Conservation (phyloP, 805 yeast species). For the Suhomyces vadensis region DNA sequence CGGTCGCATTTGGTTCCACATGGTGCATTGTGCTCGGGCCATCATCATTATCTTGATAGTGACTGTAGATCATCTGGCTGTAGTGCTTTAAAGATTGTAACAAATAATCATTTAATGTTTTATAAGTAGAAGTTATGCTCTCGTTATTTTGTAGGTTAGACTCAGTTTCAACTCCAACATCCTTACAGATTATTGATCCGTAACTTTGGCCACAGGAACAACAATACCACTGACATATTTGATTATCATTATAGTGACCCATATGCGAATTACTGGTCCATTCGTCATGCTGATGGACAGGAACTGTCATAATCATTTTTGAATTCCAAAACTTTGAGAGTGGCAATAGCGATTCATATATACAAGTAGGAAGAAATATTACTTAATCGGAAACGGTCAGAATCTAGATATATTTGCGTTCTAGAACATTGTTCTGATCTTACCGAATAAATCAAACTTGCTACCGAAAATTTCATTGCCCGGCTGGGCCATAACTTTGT, state of each 20-base stretch:
- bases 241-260: conserved; percentile 15
- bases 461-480: background rate
- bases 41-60: background rate
- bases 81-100: conserved; percentile 24
- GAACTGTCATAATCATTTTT: conserved; percentile 1
- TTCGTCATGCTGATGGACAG: background rate
- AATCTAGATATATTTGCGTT: background rate
- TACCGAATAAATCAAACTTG: background rate
- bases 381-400: conserved; percentile 2
- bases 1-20: background rate
- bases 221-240: conserved; percentile 45
- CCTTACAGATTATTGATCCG: conserved; percentile 27
- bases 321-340: background rate
- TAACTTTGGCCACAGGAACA: conserved; percentile 42
- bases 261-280: conserved; percentile 3
- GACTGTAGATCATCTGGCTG: conserved; percentile 22
- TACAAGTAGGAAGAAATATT: background rate
- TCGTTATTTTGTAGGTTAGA: background rate
- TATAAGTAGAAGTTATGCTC: background rate
- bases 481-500: background rate
- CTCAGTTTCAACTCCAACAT: background rate
- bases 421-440: conserved; percentile 1
- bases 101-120: conserved; percentile 8
- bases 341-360: conserved; percentile 2
- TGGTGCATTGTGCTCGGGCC: background rate